These are phyloP conservation scores for Colletotrichum siamense DNA, from an alignment of 2,329 filamentous ascomycete species.

Conservation along the genomic window DNA sequence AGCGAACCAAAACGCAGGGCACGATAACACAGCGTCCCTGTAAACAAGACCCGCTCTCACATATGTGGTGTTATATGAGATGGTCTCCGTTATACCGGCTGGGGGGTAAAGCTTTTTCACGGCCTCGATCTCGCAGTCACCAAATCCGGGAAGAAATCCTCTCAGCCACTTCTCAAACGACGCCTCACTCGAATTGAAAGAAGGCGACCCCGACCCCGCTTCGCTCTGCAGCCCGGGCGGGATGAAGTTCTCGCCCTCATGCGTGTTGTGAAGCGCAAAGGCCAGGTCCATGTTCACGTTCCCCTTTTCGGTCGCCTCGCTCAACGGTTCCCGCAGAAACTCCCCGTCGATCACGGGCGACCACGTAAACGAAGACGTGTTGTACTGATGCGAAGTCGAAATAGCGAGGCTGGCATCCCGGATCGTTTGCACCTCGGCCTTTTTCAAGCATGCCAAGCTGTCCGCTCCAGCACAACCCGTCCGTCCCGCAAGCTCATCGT, in stretches of 20 bases:
- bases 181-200: conserved; percentile 54
- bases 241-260: conserved; percentile 69
- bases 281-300: conserved; percentile 50
- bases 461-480: conserved; percentile 52
- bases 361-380: conserved; percentile 63
- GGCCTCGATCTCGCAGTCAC: conserved; percentile 37
- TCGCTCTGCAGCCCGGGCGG: conserved; percentile 50
- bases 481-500: conserved; percentile 48
- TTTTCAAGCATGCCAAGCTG: conserved; percentile 61
- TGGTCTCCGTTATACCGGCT: conserved; percentile 50
- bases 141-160: conserved; percentile 58
- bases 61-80: conserved; percentile 56
- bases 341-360: conserved; percentile 63
- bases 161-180: conserved; percentile 59
- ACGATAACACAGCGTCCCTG: conserved; percentile 63
- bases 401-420: conserved; percentile 57
- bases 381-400: conserved; percentile 54
- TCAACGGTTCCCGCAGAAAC: conserved; percentile 56
- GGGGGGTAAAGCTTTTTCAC: conserved; percentile 54
- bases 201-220: conserved; percentile 34
- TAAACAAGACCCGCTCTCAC: conserved; percentile 62
- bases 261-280: conserved; percentile 65
- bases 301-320: conserved; percentile 40
- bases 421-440: conserved; percentile 55
- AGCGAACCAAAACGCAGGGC: conserved; percentile 63